Base-by-base conservation (phyloP, 352 stramenopile genomes). In the Phytophthora brassicae region DNA sequence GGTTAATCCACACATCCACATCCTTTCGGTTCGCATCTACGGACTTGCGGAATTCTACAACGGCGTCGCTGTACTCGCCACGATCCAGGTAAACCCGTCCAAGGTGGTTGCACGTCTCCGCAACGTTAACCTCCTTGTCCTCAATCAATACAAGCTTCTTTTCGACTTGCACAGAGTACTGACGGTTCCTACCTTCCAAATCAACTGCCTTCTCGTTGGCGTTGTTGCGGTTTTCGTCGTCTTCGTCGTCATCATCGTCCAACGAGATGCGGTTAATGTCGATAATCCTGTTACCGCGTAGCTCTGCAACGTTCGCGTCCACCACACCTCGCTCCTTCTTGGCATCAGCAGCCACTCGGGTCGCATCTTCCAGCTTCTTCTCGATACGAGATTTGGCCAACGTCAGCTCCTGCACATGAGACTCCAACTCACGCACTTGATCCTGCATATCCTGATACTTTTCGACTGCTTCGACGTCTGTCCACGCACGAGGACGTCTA, bases 1-100 rank as follows among this genome's bases (percentile, higher is more conserved):
- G 63, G 24, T 88, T 89, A 51, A 89, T 89, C 86, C 84, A 93
- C 14, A 85, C 82, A 35, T 90, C 81, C 19, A 81, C 51, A 42
- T 93, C 80, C 38, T 80, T 72, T n/a, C 77, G 66, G 55, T 92
- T 75, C 44, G 81, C 59, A 26, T 78, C 76, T 13, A 91, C 71
- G 0, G 84, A 92, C 54, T 89, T 86, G 56, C 84, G 86, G 41
- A 95, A 74, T 56, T 93, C 86, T 13, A 68, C 51, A 3, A 88
- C 72, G 12, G 86, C 86, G 24, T 59, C 79, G 23, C 29, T 62
- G 35, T 71, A 86, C 42, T 91, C 81, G 14, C 75, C 75, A n/a
- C 85, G 84, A 28, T 92, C 86, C 14, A 88, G 70, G 20, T 79
- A 79, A 28, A 86, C 82, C 33, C 90, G 51, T 2, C 86, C 86